phyloP scores from a whole-genome alignment of 2,329 filamentous ascomycete species.

The Tolypocladium ophioglossoides region DNA sequence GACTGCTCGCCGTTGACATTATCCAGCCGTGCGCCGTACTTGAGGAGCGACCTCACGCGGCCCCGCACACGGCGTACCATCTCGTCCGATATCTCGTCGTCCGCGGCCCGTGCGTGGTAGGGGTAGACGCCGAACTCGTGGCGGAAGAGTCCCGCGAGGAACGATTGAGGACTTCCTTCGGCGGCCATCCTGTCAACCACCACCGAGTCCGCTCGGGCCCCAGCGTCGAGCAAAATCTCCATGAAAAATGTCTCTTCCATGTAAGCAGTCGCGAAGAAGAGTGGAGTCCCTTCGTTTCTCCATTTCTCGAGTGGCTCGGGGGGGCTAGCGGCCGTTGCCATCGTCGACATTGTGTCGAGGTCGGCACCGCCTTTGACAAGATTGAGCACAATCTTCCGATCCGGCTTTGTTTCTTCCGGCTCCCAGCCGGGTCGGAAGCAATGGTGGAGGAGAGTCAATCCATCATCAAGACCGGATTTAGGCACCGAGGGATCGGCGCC shows the following conservation, averaged over 20 bases:
- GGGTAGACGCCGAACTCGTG: background rate
- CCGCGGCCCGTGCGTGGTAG: background rate
- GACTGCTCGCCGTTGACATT: background rate
- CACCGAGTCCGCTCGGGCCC: background rate
- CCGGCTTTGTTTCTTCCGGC: background rate
- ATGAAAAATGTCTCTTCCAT: background rate
- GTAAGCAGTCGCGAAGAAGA: background rate
- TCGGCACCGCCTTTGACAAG: background rate
- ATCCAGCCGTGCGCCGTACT: background rate
- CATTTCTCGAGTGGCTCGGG: background rate
- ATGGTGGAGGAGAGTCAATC: background rate
- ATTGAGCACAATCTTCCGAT: background rate
- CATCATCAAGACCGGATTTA: background rate
- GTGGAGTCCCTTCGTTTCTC: background rate
- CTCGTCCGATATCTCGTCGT: accelerated
- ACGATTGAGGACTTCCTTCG: background rate
- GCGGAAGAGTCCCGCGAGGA: background rate
- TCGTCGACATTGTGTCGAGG: background rate
- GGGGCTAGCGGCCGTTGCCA: background rate
- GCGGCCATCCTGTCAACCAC: background rate
- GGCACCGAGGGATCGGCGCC: background rate
- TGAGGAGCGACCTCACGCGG: background rate
- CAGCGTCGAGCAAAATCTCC: background rate
- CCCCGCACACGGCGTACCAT: background rate
- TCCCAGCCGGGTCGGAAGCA: background rate